Evolutionary conservation across 495 filamentous ascomycete genomes (phyloP).

Genomic region (Aspergillus wentii): DNA sequence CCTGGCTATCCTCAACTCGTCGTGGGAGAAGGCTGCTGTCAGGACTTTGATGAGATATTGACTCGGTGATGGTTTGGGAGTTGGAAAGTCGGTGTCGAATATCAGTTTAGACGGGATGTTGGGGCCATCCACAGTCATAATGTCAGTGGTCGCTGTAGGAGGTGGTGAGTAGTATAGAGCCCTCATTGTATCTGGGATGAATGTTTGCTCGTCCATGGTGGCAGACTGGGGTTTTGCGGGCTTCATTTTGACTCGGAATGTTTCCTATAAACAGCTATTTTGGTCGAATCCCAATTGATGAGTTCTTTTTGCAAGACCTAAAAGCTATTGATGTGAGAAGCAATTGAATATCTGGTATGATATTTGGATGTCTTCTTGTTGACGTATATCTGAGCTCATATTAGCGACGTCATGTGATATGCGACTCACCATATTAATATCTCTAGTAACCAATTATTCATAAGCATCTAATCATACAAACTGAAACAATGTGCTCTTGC

Average conservation of each 20-base stretch:
- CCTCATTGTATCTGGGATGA: conserved; percentile 33
- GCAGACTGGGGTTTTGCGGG: conserved; percentile 21
- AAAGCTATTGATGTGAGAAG: no score
- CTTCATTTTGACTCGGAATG: conserved; percentile 10
- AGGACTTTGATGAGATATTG: conserved; percentile 59
- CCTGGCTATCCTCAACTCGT: conserved; percentile 46
- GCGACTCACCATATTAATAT: no score
- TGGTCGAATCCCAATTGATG: neutral
- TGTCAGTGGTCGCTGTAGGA: conserved; percentile 14
- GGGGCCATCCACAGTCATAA: conserved; percentile 5
- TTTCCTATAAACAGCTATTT: neutral
- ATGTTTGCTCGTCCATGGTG: conserved; percentile 28
- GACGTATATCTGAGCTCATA: no score
- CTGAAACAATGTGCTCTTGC: no score
- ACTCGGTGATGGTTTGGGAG: conserved; percentile 28
- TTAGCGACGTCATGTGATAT: no score
- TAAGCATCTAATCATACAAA: no score
- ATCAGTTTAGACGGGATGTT: conserved; percentile 20
- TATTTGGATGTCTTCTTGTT: no score
- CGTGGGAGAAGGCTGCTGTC: conserved; percentile 51
- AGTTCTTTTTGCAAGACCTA: neutral
- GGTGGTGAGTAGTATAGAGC: conserved; percentile 32
- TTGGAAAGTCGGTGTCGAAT: conserved; percentile 34
- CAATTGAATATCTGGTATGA: no score
- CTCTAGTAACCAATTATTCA: no score